Percentiles rank a stretch among this genome's conserved stretches.
Conservation (phyloP, 1,139 yeast species). For the Yamadazyma dushanensis region DNA sequence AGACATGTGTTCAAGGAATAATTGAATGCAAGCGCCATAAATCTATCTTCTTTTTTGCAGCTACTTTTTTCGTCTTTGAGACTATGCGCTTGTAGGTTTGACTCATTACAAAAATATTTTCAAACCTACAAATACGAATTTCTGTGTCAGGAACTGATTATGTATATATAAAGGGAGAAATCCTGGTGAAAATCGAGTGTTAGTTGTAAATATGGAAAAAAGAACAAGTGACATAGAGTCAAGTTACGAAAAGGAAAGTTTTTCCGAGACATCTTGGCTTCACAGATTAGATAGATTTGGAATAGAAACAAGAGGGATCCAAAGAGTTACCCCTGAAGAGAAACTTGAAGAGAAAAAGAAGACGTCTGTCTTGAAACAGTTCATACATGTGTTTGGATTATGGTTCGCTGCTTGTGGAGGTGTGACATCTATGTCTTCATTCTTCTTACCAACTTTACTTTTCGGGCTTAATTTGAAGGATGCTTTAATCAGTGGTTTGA, state of each 20-base stretch:
- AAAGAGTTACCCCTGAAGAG: conserved; percentile 70
- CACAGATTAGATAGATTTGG: conserved; percentile 44
- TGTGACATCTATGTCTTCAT: conserved; percentile 40
- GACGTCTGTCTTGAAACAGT: conserved; percentile 45
- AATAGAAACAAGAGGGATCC: conserved; percentile 81
- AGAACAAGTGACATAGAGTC: background rate
- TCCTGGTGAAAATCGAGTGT: background rate
- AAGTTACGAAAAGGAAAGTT: background rate
- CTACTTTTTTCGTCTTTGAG: background rate
- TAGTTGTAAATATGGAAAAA: conserved; percentile 2
- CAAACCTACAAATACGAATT: no score
- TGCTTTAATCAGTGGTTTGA: conserved; percentile 31
- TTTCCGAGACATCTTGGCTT: conserved; percentile 7
- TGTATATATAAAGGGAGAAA: background rate
- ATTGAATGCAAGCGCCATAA: background rate
- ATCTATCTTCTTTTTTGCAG: background rate
- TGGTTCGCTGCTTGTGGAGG: conserved; percentile 46
- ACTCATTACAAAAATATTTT: background rate
- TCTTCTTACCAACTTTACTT: conserved; percentile 32
- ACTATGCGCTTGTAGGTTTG: conserved; percentile 4
- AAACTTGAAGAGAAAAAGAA: conserved; percentile 34
- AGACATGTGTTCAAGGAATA: background rate
- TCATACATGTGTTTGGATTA: conserved; percentile 60
- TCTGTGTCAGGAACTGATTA: no score
- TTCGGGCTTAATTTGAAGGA: conserved; percentile 30